Percentiles rank a stretch among this genome's conserved stretches.
phyloP scores from a whole-genome alignment of 1,284 basidiomycete species.

The Neolentinus lepideus region DNA sequence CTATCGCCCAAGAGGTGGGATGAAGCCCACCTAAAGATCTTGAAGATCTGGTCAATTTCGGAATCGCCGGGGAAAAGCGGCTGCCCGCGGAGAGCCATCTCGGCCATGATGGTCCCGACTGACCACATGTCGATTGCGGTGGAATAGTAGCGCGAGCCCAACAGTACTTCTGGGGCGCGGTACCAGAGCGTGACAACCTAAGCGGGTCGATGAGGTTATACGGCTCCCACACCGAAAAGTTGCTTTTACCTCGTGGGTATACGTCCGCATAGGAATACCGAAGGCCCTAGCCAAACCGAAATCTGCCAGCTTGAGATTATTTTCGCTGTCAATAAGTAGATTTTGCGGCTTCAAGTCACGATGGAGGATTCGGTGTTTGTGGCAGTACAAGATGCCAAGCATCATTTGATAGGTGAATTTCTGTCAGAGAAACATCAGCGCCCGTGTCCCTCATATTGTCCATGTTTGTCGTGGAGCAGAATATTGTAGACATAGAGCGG shows the following conservation, averaged over 20 bases:
- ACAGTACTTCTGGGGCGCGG: conserved; percentile 92
- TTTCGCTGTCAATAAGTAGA: conserved; percentile 84
- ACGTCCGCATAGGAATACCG: conserved; percentile 95
- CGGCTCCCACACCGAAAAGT: conserved; percentile 4
- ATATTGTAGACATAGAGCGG: too few species aligned
- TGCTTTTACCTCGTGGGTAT: conserved; percentile 85
- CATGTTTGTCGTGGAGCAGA: too few species aligned
- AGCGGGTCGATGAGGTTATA: too few species aligned
- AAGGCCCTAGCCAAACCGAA: conserved; percentile 97
- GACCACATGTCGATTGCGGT: conserved; percentile 99
- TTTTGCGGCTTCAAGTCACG: conserved; percentile 98
- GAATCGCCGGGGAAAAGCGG: conserved; percentile 98
- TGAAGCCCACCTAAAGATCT: conserved; percentile 82
- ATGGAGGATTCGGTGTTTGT: conserved; percentile 94
- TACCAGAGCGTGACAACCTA: conserved; percentile 99
- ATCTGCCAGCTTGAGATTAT: conserved; percentile 93
- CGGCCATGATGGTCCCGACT: conserved; percentile 91
- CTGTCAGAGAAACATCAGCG: conserved; percentile 28
- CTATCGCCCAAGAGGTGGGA: not conserved
- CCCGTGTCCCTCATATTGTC: not conserved
- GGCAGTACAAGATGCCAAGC: conserved; percentile 90
- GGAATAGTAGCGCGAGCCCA: conserved; percentile 93
- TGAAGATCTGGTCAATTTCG: conserved; percentile 99
- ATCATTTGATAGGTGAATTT: conserved; percentile 89
- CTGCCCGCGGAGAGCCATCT: conserved; percentile 84